Conservation (phyloP, 2,329 filamentous ascomycete genomes). For the Aspergillus carbonarius region DNA sequence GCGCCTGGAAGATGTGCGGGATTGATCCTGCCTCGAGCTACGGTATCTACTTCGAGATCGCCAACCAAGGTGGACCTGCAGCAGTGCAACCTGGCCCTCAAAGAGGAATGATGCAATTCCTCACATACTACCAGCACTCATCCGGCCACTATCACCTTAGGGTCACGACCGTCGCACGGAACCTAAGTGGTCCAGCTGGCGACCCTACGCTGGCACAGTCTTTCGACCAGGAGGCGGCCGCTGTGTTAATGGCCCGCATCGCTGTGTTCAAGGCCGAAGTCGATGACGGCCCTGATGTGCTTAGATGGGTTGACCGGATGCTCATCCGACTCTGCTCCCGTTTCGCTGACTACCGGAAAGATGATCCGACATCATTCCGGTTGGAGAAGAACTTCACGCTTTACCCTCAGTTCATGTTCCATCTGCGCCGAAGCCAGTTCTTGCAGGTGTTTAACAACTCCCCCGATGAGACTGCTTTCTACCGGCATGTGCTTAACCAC, state of each 20-base stretch:
- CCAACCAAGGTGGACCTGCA: conserved; percentile 82
- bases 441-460: conserved; percentile 99
- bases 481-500: conserved; percentile 93
- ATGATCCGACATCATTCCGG: conserved; percentile 94
- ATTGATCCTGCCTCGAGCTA: conserved; percentile 94
- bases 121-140: conserved; percentile 98
- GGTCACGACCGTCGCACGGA: conserved; percentile 89
- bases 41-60: conserved; percentile 96
- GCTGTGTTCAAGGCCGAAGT: conserved; percentile 99
- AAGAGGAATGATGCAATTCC: conserved; percentile 95
- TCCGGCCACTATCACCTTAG: conserved; percentile 94
- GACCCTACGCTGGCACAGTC: conserved; percentile 95
- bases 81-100: conserved; percentile 83
- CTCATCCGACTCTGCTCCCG: conserved; percentile 92
- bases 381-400: conserved; percentile 98
- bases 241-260: conserved; percentile 98
- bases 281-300: conserved; percentile 95
- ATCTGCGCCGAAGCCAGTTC: conserved; percentile 94
- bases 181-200: conserved; percentile 87
- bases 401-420: conserved; percentile 99
- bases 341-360: conserved; percentile 97
- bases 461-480: conserved; percentile 98
- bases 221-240: conserved; percentile 96
- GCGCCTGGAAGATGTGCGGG: conserved; percentile 99
- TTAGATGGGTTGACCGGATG: conserved; percentile 98